Evolutionary conservation across 495 filamentous ascomycete genomes (phyloP).

Genomic region (Oleoguttula mirabilis): DNA sequence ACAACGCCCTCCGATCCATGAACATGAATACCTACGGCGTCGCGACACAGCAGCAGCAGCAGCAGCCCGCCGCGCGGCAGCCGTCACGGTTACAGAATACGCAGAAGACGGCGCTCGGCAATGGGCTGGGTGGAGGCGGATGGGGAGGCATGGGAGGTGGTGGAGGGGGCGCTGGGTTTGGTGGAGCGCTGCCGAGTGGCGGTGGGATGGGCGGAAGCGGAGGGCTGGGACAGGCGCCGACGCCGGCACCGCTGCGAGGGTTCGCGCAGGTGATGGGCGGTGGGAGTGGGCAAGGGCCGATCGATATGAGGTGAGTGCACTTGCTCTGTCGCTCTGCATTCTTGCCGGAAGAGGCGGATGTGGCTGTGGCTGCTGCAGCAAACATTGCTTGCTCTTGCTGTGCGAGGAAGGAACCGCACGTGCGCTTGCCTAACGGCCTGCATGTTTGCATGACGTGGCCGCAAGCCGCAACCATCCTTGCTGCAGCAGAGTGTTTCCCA

Average conservation of each 20-base stretch:
- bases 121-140: constrained; percentile 8
- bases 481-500: too few relatives aligned
- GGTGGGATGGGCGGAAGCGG: constrained; percentile 1
- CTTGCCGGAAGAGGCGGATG: neutral
- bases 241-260: constrained; percentile 14
- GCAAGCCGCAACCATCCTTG: too few relatives aligned
- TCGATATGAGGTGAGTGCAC: constrained; percentile 22
- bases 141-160: constrained; percentile 3
- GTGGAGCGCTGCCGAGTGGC: constrained; percentile 1
- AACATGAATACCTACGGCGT: too few relatives aligned
- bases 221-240: constrained; percentile 3
- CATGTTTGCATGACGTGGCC: too few relatives aligned
- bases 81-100: constrained; percentile 13
- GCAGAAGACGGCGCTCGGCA: constrained; percentile 10
- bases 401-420: too few relatives aligned
- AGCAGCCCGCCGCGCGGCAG: constrained; percentile 3
- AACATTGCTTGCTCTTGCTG: too few relatives aligned
- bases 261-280: constrained; percentile 22
- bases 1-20: too few relatives aligned
- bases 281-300: constrained; percentile 12
- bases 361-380: too few relatives aligned
- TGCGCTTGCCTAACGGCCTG: too few relatives aligned
- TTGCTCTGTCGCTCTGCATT: neutral
- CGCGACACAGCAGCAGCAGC: constrained; percentile 5
- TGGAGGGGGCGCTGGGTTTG: constrained; percentile 4